Evolutionary conservation across 2,329 filamentous ascomycete species (phyloP).

Genomic region (Arthrobotrys sinensis): DNA sequence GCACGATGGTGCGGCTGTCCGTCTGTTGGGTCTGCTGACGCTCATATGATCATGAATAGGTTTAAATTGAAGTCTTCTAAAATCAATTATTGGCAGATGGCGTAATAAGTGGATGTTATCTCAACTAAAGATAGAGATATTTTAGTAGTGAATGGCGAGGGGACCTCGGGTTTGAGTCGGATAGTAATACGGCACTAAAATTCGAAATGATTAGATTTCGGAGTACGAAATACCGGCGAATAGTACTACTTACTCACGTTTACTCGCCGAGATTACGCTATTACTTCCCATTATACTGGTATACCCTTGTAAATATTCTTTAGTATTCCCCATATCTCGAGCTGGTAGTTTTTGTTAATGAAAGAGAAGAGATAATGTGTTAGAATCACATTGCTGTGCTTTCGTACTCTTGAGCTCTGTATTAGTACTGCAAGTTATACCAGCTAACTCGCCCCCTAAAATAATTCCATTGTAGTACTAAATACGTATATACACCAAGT

Average conservation of each 20-base stretch:
- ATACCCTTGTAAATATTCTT: background rate
- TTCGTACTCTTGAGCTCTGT: slow-evolving; percentile 1
- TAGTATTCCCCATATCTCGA: slow-evolving; percentile 7
- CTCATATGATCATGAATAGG: background rate
- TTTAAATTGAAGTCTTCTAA: background rate
- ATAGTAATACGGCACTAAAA: background rate
- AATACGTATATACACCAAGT: background rate
- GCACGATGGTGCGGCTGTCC: slow-evolving; percentile 36
- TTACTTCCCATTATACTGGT: background rate
- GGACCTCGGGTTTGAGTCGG: background rate
- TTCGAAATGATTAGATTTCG: slow-evolving; percentile 4
- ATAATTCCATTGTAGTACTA: background rate
- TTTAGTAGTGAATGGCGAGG: background rate
- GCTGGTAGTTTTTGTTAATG: background rate
- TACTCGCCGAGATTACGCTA: slow-evolving; percentile 29
- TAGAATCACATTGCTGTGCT: background rate
- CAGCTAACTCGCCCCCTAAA: background rate
- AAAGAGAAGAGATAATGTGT: background rate
- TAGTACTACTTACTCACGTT: slow-evolving; percentile 6
- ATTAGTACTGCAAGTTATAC: slow-evolving; percentile 3
- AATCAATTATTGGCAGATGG: background rate
- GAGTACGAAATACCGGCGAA: slow-evolving; percentile 20
- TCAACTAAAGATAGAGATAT: background rate
- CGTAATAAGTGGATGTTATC: background rate
- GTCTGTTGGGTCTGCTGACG: slow-evolving; percentile 42